phyloP scores from a whole-genome alignment of 148 eudicot species.

The Arctostaphylos glauca region DNA sequence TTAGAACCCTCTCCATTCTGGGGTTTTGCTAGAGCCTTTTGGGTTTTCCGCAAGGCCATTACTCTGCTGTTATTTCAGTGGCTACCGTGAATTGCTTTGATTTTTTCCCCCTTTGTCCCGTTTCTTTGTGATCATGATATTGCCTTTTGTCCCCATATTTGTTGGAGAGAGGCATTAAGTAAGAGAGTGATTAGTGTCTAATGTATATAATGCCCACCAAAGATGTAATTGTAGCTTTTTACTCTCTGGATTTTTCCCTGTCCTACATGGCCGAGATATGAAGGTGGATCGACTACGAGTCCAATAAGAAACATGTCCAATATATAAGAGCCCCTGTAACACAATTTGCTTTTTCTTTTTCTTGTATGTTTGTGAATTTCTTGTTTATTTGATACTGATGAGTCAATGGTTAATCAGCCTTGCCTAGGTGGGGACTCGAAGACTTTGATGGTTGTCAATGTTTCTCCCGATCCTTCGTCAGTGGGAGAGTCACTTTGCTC shows the following conservation, averaged over 20 bases:
- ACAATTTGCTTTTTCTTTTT: not conserved
- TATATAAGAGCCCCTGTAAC: not conserved
- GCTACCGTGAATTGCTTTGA: not conserved
- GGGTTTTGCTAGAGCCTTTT: not conserved
- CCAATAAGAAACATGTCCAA: not conserved
- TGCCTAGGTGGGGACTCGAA: conserved; percentile 98
- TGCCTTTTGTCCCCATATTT: not conserved
- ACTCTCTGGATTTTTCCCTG: not conserved
- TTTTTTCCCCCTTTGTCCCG: not conserved
- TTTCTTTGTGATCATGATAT: not conserved
- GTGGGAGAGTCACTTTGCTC: conserved; percentile 86
- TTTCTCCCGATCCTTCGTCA: conserved; percentile 78
- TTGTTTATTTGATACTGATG: conserved; percentile 4
- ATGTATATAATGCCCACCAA: not conserved
- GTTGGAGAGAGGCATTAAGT: not conserved
- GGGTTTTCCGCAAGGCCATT: not conserved
- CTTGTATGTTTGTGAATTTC: not conserved
- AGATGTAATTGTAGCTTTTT: not conserved
- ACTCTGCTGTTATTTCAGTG: not conserved
- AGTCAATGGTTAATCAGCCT: conserved; percentile 54
- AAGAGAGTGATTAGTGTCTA: not conserved
- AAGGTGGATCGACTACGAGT: not conserved
- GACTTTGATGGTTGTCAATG: conserved; percentile 90
- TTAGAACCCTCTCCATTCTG: not conserved
- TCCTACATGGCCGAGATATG: not conserved